Evolutionary conservation across 441 rosid species (phyloP).

Genomic region (Viola pubescens): DNA sequence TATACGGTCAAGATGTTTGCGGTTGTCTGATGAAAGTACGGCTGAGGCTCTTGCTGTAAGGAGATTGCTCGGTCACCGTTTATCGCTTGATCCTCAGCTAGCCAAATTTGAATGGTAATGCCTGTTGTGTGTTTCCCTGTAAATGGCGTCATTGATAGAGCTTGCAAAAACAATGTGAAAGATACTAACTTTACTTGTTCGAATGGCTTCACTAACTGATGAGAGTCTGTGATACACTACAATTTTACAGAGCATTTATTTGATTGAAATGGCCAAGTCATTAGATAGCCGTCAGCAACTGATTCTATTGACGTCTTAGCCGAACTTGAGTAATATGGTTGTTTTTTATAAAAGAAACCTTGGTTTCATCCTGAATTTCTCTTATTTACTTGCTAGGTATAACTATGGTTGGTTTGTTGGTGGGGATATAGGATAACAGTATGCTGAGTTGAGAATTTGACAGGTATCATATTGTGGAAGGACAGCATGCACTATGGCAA

Average conservation of each 20-base stretch:
- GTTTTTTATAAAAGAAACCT: not conserved
- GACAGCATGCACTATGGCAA: conserved; percentile 64
- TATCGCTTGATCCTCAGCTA: conserved; percentile 44
- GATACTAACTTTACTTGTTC: no score
- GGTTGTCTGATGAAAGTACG: conserved; percentile 78
- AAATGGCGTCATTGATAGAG: no score
- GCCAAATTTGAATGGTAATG: conserved; percentile 86
- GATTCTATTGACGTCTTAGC: no score
- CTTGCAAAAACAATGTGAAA: no score
- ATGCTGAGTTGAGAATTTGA: conserved; percentile 39
- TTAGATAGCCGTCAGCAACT: no score
- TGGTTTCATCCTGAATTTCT: conserved; percentile 12
- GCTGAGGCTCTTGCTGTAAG: conserved; percentile 89
- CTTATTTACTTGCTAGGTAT: conserved; percentile 27
- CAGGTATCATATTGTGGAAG: conserved; percentile 83
- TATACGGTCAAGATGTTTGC: conserved; percentile 87
- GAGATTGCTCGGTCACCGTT: conserved; percentile 83
- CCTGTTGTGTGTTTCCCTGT: not conserved
- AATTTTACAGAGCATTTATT: no score
- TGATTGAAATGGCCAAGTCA: no score
- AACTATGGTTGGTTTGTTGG: conserved; percentile 14
- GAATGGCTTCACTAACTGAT: no score
- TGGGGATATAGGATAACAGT: conserved; percentile 21
- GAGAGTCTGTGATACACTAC: no score
- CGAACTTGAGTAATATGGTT: no score